Percentiles rank a stretch among this genome's conserved stretches.
phyloP scores from a whole-genome alignment of 305 asterid genomes.

The Stenogyne calaminthoides region DNA sequence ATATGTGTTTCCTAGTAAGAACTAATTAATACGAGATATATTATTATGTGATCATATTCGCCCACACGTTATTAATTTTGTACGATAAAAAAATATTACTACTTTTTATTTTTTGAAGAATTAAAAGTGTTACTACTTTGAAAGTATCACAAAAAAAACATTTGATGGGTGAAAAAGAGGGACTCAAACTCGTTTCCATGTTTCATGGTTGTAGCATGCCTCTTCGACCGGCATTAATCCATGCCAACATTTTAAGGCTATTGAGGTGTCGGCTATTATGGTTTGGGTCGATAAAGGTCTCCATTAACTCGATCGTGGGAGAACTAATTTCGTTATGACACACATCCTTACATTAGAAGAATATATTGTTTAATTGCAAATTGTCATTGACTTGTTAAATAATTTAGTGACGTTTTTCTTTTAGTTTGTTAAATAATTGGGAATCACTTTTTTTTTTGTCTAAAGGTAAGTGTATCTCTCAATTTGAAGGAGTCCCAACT shows the following conservation, averaged over 20 bases:
- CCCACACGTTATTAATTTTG: constrained; percentile 8
- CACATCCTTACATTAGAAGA: background rate
- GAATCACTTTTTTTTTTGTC: no score
- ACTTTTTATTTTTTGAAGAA: background rate
- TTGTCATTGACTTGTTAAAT: background rate
- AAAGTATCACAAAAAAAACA: constrained; percentile 24
- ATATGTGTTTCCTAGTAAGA: background rate
- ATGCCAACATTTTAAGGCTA: background rate
- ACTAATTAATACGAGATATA: background rate
- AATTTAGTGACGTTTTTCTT: no score
- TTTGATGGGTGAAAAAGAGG: constrained; percentile 31
- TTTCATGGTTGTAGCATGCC: constrained; percentile 42
- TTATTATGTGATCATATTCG: constrained; percentile 18
- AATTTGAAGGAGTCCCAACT: no score
- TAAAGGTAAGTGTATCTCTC: no score
- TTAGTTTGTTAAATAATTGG: no score
- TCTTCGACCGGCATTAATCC: constrained; percentile 28
- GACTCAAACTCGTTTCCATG: constrained; percentile 41
- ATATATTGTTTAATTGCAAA: no score
- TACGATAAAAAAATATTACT: constrained; percentile 4
- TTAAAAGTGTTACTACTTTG: background rate
- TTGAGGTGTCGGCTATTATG: constrained; percentile 21
- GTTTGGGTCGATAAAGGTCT: constrained; percentile 5
- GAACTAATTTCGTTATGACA: background rate
- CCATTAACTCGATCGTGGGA: background rate